Evolutionary conservation across 768 basidiomycete species (phyloP).

Genomic region (Boletus tylopilopsis): DNA sequence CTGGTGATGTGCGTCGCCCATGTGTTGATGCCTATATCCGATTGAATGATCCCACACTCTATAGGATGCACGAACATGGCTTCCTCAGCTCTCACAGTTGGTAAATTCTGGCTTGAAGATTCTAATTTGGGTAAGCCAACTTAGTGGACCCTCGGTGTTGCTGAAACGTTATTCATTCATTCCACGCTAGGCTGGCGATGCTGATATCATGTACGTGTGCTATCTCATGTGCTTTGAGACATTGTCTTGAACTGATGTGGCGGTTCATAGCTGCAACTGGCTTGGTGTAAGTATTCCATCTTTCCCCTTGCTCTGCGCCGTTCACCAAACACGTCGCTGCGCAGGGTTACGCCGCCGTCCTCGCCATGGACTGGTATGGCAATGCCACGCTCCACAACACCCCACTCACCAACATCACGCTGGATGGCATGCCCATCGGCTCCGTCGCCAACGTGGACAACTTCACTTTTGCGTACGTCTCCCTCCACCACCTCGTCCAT

Average conservation of each 20-base stretch:
- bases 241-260: conserved; percentile 1
- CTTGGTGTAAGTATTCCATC: conserved; percentile 31
- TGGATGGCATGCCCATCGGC: conserved; percentile 48
- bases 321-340: not conserved
- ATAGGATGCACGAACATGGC: conserved; percentile 35
- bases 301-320: not conserved
- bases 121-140: conserved; percentile 36
- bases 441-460: conserved; percentile 63
- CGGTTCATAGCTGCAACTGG: conserved; percentile 16
- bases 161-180: not conserved
- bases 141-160: not conserved
- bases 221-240: not conserved
- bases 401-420: conserved; percentile 52
- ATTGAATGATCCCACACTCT: not conserved
- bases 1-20: conserved; percentile 50
- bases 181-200: conserved; percentile 23
- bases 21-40: not conserved
- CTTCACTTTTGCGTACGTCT: conserved; percentile 63
- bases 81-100: conserved; percentile 36
- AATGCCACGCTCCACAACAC: conserved; percentile 37
- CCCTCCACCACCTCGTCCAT: not conserved
- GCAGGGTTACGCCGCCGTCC: conserved; percentile 34
- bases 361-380: conserved; percentile 47
- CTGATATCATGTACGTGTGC: conserved; percentile 24
- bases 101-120: conserved; percentile 36